A percentile compares a stretch with the other conserved stretches of the same genome.
These are phyloP conservation scores for Strobilomyces dryophilus DNA, from an alignment of 768 basidiomycete genomes.

Conservation along the genomic window DNA sequence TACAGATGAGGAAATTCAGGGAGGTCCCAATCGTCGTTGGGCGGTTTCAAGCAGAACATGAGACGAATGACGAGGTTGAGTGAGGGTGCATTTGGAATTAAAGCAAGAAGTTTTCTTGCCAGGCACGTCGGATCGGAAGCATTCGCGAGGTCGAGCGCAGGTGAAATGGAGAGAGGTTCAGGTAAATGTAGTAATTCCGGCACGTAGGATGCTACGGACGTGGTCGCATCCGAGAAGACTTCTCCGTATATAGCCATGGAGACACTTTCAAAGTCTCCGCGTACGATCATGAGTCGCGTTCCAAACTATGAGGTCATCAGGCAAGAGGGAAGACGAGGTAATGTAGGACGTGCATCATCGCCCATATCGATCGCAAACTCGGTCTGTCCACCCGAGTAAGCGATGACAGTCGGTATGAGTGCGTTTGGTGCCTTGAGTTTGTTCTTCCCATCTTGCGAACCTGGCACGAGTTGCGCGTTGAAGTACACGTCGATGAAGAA, in stretches of 20 bases:
- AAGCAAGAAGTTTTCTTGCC: conserved; percentile 55
- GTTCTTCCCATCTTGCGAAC: conserved; percentile 44
- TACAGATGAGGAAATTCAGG: conserved; percentile 70
- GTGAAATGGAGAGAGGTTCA: conserved; percentile 39
- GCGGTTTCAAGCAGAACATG: conserved; percentile 77
- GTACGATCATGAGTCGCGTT: conserved; percentile 77
- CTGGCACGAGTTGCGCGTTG: conserved; percentile 56
- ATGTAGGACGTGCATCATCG: conserved; percentile 53
- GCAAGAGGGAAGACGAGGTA: background rate
- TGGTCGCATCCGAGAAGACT: conserved; percentile 42
- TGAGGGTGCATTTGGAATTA: conserved; percentile 60
- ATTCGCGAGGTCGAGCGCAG: conserved; percentile 57
- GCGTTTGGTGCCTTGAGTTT: conserved; percentile 67
- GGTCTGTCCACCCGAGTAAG: conserved; percentile 64
- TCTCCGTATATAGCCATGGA: conserved; percentile 53
- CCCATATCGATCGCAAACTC: too few species aligned
- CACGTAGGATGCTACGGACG: conserved; percentile 37
- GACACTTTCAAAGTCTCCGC: conserved; percentile 63
- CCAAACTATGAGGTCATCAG: conserved; percentile 45
- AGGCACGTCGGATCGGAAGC: conserved; percentile 55
- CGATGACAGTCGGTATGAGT: conserved; percentile 65
- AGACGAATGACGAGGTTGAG: conserved; percentile 63
- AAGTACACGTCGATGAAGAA: conserved; percentile 76
- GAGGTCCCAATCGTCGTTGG: conserved; percentile 76
- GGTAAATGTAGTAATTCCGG: conserved; percentile 36